Conservation (phyloP, 257 asterid species). For the Parsonsia alboflavescens region DNA sequence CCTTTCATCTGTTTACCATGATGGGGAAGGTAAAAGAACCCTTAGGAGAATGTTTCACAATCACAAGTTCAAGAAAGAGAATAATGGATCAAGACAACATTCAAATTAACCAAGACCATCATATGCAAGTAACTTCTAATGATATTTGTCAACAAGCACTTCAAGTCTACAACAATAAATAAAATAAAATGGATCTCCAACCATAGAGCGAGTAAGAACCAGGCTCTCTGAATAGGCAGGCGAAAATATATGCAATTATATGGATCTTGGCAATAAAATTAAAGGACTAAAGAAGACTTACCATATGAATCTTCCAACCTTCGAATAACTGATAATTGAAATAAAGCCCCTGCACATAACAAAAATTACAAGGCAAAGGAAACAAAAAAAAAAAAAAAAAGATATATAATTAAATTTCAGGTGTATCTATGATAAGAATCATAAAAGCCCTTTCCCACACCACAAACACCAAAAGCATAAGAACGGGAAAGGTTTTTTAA, state of each 20-base stretch:
- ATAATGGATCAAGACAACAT: background rate
- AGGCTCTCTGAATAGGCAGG: background rate
- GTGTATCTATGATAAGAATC: background rate
- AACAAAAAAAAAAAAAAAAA: background rate
- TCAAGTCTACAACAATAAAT: background rate
- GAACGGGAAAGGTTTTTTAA: background rate
- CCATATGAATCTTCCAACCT: constrained; percentile 77
- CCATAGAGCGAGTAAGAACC: background rate
- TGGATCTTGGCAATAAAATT: background rate
- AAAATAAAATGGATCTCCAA: background rate
- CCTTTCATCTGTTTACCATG: background rate
- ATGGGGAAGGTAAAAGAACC: background rate
- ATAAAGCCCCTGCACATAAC: constrained; percentile 55
- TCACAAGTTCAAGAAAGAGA: background rate
- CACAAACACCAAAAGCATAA: background rate
- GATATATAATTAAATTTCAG: background rate
- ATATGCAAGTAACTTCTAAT: background rate
- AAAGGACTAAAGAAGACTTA: constrained; percentile 29
- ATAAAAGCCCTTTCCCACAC: background rate
- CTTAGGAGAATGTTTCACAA: background rate
- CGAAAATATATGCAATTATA: background rate
- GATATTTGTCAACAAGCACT: background rate
- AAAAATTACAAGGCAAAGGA: constrained; percentile 3
- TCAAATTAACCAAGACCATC: background rate
- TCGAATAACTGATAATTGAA: constrained; percentile 61